These are phyloP conservation scores for Barnettozyma populi DNA, from an alignment of 805 yeast species.

Conservation along the genomic window DNA sequence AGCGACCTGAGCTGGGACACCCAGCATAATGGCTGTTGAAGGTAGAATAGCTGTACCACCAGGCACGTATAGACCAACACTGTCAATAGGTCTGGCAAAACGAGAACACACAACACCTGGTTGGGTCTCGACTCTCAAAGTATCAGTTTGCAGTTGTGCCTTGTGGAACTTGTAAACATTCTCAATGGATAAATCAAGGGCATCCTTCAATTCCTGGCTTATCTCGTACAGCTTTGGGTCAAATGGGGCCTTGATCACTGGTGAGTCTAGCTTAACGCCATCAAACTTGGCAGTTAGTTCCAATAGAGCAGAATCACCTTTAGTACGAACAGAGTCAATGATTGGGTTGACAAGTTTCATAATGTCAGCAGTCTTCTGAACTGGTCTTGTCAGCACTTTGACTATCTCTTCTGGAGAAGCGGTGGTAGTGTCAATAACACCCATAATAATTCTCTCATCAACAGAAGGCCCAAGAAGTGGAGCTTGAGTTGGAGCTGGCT, in stretches of 20 bases:
- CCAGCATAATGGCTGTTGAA: constrained; percentile 95
- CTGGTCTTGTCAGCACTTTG: constrained; percentile 83
- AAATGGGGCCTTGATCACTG: constrained; percentile 86
- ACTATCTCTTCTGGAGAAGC: constrained; percentile 43
- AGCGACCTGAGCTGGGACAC: constrained; percentile 97
- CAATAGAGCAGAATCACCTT: constrained; percentile 85
- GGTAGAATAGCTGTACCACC: constrained; percentile 99
- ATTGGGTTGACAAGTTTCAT: constrained; percentile 92
- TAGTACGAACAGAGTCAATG: constrained; percentile 63
- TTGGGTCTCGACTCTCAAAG: constrained; percentile 80
- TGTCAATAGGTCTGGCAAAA: constrained; percentile 90
- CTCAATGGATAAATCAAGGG: constrained; percentile 83
- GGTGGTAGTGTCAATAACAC: constrained; percentile 43
- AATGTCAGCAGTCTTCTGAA: constrained; percentile 86
- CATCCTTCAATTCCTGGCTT: constrained; percentile 66
- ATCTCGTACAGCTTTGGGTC: constrained; percentile 69
- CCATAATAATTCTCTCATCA: constrained; percentile 26
- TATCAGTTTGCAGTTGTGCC: constrained; percentile 77
- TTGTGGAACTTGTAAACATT: constrained; percentile 90
- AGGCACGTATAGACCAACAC: constrained; percentile 93
- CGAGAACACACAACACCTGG: constrained; percentile 94
- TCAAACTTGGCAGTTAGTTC: constrained; percentile 91
- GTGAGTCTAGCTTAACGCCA: constrained; percentile 63
- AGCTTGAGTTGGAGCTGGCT: constrained; percentile 16
- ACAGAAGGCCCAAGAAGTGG: constrained; percentile 13